These are phyloP conservation scores for Acrocalymma vagum DNA, from an alignment of 2,329 filamentous ascomycete species.

Conservation along the genomic window DNA sequence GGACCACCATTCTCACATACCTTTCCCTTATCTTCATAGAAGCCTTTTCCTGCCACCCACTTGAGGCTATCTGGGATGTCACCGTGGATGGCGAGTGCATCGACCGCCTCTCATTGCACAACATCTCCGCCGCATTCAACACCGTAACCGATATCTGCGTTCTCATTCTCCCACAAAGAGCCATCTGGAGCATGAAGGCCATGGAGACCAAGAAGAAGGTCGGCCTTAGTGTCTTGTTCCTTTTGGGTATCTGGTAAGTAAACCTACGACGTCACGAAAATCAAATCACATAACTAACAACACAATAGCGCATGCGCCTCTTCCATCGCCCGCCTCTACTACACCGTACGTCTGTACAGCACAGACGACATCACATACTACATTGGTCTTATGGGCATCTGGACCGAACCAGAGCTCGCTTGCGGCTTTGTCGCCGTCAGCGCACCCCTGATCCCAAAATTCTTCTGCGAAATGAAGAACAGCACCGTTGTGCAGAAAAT, in stretches of 20 bases:
- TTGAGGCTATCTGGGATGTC: constrained; percentile 22
- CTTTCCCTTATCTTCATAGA: constrained; percentile 23
- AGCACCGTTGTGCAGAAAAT: too few species aligned
- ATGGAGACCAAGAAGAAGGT: constrained; percentile 14
- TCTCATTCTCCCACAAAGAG: constrained; percentile 25
- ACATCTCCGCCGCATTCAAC: constrained; percentile 25
- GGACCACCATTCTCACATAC: too few species aligned
- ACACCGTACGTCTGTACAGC: constrained; percentile 12
- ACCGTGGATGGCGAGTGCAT: constrained; percentile 16
- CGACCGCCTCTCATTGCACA: constrained; percentile 20
- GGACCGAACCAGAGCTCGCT: constrained; percentile 21
- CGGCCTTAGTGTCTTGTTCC: constrained; percentile 20
- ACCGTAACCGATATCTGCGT: constrained; percentile 24
- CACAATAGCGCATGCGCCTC: constrained; percentile 15
- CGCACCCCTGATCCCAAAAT: too few species aligned
- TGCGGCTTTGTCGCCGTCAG: too few species aligned
- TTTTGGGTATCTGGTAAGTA: constrained; percentile 20
- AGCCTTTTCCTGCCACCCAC: constrained; percentile 24
- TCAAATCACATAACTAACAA: too few species aligned
- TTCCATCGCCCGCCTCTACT: constrained; percentile 20
- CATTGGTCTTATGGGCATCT: constrained; percentile 21
- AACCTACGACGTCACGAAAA: too few species aligned
- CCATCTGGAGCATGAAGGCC: constrained; percentile 25
- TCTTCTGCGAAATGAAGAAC: too few species aligned
- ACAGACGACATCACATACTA: constrained; percentile 19